phyloP scores from a whole-genome alignment of 345 rosid species.

The Murraya koenigii region DNA sequence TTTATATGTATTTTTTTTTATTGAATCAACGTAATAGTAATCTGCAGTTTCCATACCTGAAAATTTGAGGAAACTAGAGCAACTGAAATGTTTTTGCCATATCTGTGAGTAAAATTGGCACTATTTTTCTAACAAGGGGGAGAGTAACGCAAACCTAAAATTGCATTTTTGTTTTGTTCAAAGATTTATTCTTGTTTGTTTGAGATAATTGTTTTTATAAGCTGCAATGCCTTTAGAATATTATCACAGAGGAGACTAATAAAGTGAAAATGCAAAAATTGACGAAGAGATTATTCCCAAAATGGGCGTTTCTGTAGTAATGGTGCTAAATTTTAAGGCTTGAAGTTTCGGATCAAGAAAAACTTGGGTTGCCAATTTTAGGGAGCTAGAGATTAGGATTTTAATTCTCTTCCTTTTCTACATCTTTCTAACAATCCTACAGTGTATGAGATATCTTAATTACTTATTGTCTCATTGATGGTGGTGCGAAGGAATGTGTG shows the following conservation, averaged over 20 bases:
- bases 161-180: neutral
- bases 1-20: neutral
- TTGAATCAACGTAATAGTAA: neutral
- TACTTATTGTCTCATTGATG: conserved; percentile 7
- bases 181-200: neutral
- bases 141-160: neutral
- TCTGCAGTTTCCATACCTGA: neutral
- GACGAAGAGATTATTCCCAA: neutral
- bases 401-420: neutral
- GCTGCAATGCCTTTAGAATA: neutral
- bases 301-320: neutral
- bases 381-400: neutral
- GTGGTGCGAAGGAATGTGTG: neutral
- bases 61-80: neutral
- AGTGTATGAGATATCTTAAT: neutral
- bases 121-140: neutral
- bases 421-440: neutral
- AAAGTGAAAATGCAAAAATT: neutral
- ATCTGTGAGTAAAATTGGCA: neutral
- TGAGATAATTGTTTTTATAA: neutral
- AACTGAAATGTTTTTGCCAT: neutral
- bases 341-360: neutral
- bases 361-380: neutral
- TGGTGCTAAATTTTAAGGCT: neutral
- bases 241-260: neutral